These are phyloP conservation scores for Boletus pseudo-olivaceus DNA, from an alignment of 768 basidiomycete genomes.

Conservation along the genomic window DNA sequence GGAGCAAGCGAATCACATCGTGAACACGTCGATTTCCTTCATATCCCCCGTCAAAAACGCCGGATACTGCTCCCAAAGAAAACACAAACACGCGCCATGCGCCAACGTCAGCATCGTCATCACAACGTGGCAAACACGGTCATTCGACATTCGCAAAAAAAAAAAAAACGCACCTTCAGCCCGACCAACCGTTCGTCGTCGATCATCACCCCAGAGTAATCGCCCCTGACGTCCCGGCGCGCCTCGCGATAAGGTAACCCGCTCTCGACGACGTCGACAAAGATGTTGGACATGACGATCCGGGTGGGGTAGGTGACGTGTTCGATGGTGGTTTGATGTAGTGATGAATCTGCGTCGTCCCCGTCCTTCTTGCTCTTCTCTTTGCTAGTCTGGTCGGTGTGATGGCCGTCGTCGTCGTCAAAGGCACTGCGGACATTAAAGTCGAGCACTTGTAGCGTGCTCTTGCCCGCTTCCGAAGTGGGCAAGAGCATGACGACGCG, in stretches of 20 bases:
- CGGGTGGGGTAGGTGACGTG: conserved; percentile 11
- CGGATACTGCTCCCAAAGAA: conserved; percentile 11
- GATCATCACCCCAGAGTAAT: conserved; percentile 41
- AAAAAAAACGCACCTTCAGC: conserved; percentile 33
- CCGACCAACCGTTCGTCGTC: conserved; percentile 41
- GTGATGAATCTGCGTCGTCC: background rate
- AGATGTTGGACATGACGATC: conserved; percentile 18
- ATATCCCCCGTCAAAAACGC: conserved; percentile 32
- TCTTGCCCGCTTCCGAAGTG: conserved; percentile 2
- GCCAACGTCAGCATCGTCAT: background rate
- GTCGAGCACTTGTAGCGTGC: conserved; percentile 26
- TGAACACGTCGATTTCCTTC: conserved; percentile 34
- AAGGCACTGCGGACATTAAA: conserved; percentile 26
- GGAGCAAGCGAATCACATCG: conserved; percentile 17
- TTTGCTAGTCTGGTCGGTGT: background rate
- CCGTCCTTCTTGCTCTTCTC: background rate
- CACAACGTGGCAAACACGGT: background rate
- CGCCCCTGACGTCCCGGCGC: conserved; percentile 17
- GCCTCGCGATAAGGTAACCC: conserved; percentile 32
- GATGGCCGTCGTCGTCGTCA: background rate
- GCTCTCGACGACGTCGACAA: conserved; percentile 25
- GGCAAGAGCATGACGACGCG: conserved; percentile 33
- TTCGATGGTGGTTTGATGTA: background rate
- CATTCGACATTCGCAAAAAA: no score
- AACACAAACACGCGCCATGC: background rate